Conservation (phyloP, 2,329 filamentous ascomycete species). For the Cytospora chrysosperma region DNA sequence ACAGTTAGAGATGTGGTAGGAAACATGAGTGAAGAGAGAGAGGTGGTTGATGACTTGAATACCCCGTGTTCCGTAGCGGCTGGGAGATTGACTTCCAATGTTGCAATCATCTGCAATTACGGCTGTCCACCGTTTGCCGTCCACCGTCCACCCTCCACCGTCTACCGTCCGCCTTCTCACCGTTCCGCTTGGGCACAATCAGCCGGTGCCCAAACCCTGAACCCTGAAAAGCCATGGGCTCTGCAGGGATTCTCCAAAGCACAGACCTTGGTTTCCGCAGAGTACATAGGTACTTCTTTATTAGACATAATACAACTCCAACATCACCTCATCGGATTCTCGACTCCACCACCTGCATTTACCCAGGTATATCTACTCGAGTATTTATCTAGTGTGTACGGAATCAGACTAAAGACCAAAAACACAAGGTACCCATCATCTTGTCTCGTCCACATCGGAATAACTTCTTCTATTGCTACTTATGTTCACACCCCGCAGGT, state of each 20-base stretch:
- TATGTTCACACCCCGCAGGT: too few species aligned
- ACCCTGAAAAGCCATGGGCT: not conserved
- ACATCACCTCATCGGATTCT: too few species aligned
- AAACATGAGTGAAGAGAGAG: constrained; percentile 7
- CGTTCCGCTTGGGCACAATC: not conserved
- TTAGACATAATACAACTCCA: too few species aligned
- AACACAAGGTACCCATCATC: too few species aligned
- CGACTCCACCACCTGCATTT: too few species aligned
- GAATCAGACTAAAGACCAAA: too few species aligned
- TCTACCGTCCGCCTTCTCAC: not conserved
- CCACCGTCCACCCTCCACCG: not conserved
- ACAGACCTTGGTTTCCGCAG: not conserved
- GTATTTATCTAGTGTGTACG: too few species aligned
- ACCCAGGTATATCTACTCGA: too few species aligned
- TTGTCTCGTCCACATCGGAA: too few species aligned
- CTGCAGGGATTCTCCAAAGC: not conserved
- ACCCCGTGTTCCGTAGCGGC: constrained; percentile 2
- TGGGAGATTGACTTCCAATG: constrained; percentile 14
- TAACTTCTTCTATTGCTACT: too few species aligned
- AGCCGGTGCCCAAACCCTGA: constrained; percentile 3
- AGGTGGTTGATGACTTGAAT: constrained; percentile 3
- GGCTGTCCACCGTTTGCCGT: not conserved
- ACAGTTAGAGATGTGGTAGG: constrained; percentile 3
- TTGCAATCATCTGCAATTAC: not conserved
- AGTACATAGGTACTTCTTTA: not conserved